Percentiles rank a stretch among this genome's conserved stretches.
Conservation (phyloP, 257 asterid genomes). For the Prunella vulgaris region DNA sequence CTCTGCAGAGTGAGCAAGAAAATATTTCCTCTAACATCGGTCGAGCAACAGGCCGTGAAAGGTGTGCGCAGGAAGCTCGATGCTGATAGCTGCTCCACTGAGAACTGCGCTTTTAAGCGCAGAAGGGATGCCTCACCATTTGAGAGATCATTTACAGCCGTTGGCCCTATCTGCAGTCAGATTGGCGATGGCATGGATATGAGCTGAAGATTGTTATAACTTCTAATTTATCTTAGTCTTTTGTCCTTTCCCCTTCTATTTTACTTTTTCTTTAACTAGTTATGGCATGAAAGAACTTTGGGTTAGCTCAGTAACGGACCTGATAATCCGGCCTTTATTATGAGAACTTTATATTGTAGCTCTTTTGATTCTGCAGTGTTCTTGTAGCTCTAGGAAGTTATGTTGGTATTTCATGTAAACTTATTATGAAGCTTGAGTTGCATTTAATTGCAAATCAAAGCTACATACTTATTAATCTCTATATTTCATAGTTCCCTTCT, state of each 20-base stretch:
- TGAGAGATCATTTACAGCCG: constrained; percentile 74
- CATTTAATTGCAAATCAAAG: constrained; percentile 14
- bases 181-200: constrained; percentile 85
- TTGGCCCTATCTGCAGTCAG: constrained; percentile 68
- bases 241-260: not conserved
- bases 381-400: constrained; percentile 27
- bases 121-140: constrained; percentile 79
- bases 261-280: constrained; percentile 25
- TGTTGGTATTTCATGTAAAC: constrained; percentile 27
- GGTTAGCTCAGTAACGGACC: constrained; percentile 22
- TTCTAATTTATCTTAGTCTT: constrained; percentile 20
- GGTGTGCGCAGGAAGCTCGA: constrained; percentile 90
- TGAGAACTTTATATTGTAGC: constrained; percentile 48
- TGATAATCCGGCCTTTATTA: constrained; percentile 11
- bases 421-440: constrained; percentile 27
- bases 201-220: constrained; percentile 44
- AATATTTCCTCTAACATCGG: constrained; percentile 60
- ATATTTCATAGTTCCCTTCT: constrained; percentile 15
- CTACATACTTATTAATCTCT: constrained; percentile 18
- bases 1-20: constrained; percentile 83
- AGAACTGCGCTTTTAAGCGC: constrained; percentile 69
- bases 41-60: constrained; percentile 75
- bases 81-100: constrained; percentile 57
- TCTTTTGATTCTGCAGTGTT: constrained; percentile 25
- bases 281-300: constrained; percentile 34